Base-by-base conservation (phyloP, 1,284 basidiomycete species). In the Trametes hirsuta region DNA sequence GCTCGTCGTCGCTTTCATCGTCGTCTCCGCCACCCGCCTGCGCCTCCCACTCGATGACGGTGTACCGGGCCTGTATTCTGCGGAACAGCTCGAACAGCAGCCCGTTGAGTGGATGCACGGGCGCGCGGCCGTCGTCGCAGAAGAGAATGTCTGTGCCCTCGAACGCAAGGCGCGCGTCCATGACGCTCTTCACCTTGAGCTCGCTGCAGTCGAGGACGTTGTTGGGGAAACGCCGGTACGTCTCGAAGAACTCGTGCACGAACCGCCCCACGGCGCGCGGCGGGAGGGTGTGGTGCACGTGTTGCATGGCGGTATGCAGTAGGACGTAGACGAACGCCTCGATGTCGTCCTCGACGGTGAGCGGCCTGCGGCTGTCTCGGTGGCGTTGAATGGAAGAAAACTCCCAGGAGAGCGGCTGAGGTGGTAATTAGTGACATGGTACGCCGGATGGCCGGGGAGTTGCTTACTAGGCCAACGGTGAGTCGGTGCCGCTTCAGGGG, bases 301-400 rank as follows among this genome's bases (percentile, higher is more conserved):
- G 47, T 15, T 45, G 35, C 48, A 53, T 12, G 14, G 53, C 53
- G 39, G 40, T 10, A 30, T 37, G 45, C 11, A 56, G 22, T 8
- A 56, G 22, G 34, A 59, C 45, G 39, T 55, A 59, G 41, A 59
- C 36, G 46, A 62, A 62, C 15, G 61, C 55, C 18, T 62, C 61
- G 21, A 62, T 34, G 30, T 62, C 61, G 56, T 59, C 61, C 12
- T 42, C 36, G 2, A 56, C 40, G 9, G 41, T 54, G 39, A 40
- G 42, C 34, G 3, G 11, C 11, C 15, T 25, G 30, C 42, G 3
- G 4, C 35, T 22, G 12, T 51, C 12, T 4, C 18, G 22, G 24
- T 25, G 9, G 24, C 36, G 51, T 5, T 45, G 18, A 24, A 51
- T 14, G 0, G 61, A 58, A 1, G 48, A 42, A 15, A 30, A 62